These are phyloP conservation scores for Ceratobasidium sp. DNA, from an alignment of 1,284 basidiomycete genomes.

Conservation along the genomic window DNA sequence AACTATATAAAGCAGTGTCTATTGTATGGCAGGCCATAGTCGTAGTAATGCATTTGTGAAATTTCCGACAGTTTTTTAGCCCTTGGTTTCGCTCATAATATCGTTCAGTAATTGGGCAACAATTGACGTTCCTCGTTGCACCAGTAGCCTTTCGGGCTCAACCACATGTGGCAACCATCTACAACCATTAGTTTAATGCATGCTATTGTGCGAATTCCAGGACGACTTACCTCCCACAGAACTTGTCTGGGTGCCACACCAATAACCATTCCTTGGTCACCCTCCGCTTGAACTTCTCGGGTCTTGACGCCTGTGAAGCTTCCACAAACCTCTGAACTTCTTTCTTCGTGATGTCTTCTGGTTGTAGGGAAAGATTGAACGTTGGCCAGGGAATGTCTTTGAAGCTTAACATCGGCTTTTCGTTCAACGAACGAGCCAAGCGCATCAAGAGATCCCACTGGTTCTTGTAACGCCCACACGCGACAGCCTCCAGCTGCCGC, in stretches of 20 bases:
- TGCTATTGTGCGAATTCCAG: too few relatives aligned
- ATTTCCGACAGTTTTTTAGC: too few relatives aligned
- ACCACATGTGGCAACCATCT: slow-evolving; percentile 25
- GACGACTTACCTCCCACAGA: slow-evolving; percentile 23
- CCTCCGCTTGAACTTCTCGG: neutral
- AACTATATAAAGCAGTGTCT: too few relatives aligned
- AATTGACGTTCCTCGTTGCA: slow-evolving; percentile 7
- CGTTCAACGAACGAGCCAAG: neutral
- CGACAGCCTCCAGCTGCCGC: neutral
- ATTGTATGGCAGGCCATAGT: too few relatives aligned
- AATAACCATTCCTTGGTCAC: slow-evolving; percentile 1
- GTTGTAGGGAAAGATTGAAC: neutral
- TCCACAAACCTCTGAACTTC: slow-evolving; percentile 11
- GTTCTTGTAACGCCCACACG: neutral
- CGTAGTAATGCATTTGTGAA: too few relatives aligned
- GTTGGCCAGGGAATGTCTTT: slow-evolving; percentile 34
- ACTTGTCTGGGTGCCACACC: slow-evolving; percentile 37
- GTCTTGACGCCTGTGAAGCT: neutral
- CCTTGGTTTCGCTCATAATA: neutral
- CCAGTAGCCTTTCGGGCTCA: slow-evolving; percentile 2
- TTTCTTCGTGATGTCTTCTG: slow-evolving; percentile 21
- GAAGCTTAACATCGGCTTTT: neutral
- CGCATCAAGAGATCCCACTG: slow-evolving; percentile 16
- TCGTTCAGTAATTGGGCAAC: slow-evolving; percentile 1
- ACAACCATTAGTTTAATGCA: too few relatives aligned